A percentile compares a stretch with the other conserved stretches of the same genome.
Conservation (phyloP, 257 asterid genomes). For the Solanum paucissectum region DNA sequence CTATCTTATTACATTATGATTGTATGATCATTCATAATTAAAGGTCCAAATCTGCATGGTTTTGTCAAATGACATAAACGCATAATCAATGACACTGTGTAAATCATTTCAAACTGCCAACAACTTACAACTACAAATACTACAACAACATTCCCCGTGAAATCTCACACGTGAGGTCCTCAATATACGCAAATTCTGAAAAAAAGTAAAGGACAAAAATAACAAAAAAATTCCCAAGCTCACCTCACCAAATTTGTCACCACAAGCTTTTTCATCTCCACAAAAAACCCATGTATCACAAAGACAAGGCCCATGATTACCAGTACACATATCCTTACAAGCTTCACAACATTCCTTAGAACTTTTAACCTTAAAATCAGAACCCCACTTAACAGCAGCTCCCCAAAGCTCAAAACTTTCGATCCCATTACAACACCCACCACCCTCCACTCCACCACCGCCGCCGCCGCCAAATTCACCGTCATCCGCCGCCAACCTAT, state of each 20-base stretch:
- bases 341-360: constrained; percentile 65
- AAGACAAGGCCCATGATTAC: constrained; percentile 77
- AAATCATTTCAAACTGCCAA: background rate
- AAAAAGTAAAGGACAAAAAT: background rate
- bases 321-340: constrained; percentile 71
- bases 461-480: background rate
- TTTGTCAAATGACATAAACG: background rate
- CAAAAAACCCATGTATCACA: constrained; percentile 96
- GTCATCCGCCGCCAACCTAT: constrained; percentile 8
- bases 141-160: background rate
- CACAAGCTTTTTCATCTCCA: constrained; percentile 68
- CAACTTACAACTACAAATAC: background rate
- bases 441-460: constrained; percentile 11
- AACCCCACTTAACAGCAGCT: constrained; percentile 85
- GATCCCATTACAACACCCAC: constrained; percentile 70
- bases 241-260: constrained; percentile 82
- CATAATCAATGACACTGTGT: background rate
- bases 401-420: constrained; percentile 86
- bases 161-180: background rate
- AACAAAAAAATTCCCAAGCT: constrained; percentile 1
- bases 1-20: background rate
- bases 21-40: background rate
- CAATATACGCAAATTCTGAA: background rate
- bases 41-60: background rate
- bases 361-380: constrained; percentile 76